Percentiles rank a stretch among this genome's conserved stretches.
Conservation (phyloP, 2,329 filamentous ascomycete genomes). For the Venturia nashicola region DNA sequence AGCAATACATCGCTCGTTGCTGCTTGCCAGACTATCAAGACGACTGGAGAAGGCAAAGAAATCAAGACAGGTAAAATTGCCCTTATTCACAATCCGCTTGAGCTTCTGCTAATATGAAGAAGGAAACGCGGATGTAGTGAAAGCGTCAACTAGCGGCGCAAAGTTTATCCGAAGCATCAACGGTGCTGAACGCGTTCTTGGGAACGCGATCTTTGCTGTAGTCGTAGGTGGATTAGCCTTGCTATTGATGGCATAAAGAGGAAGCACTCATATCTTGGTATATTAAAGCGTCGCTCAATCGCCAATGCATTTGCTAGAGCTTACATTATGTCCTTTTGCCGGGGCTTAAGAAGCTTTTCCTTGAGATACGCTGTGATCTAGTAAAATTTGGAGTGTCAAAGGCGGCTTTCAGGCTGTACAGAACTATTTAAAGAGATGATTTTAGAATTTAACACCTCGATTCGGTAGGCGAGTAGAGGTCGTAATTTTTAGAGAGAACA, state of each 20-base stretch:
- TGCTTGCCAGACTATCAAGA: constrained; percentile 16
- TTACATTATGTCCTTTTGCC: background rate
- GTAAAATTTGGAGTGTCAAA: background rate
- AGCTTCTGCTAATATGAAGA: background rate
- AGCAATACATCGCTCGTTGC: constrained; percentile 19
- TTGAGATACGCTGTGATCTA: too few species aligned
- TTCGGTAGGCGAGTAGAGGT: too few species aligned
- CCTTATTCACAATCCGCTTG: background rate
- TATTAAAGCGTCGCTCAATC: background rate
- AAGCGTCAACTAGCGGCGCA: background rate
- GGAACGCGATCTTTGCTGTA: background rate
- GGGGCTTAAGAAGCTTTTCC: background rate
- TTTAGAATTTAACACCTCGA: too few species aligned
- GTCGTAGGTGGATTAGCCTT: background rate
- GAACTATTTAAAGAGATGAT: background rate
- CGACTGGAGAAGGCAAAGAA: background rate
- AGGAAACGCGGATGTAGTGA: background rate
- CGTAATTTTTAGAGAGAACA: too few species aligned
- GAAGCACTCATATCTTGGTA: background rate
- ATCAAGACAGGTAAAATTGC: constrained; percentile 1
- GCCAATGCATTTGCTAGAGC: background rate
- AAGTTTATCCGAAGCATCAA: background rate
- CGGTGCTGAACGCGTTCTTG: background rate
- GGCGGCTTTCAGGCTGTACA: background rate
- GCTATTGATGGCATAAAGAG: background rate